Evolutionary conservation across 140 eudicot genomes (phyloP), one percentile per base, ranked within the genome.

Genomic region (Flaveria floridana): DNA sequence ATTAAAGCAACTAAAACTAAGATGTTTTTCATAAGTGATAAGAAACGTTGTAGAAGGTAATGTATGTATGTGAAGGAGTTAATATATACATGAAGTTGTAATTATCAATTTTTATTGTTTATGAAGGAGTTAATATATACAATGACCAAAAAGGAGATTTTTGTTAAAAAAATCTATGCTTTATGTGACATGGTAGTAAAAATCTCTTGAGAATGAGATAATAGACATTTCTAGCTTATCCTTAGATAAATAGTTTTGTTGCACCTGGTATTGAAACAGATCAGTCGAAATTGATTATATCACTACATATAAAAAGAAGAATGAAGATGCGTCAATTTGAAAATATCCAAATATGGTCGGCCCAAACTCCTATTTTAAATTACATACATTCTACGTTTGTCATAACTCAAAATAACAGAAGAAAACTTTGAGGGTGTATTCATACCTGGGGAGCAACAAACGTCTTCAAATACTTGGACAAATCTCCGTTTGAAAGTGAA

Each of bases 381-480:
- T 65, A n/a, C 70, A 16, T 7, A 16, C 51, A 16, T 65, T 65
- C 50, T 34, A 34, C 16, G 55, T 53, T 12, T 34, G 57, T 25
- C 50, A 26, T 16, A 41, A 19, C 47, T 21, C 30, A 42, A 2
- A 41, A 19, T 50, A 37, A 28, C 0, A 25, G 44, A 28, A 19
- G 3, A 72, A 62, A 9, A 52, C 19, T 42, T 56, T 56, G 63
- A 19, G 69, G 37, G 10, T 30, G 19, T 34, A 18, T 20, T 72
- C 50, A 25, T 75, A 88, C 97, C 87, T 91, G 97, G 15, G 97
- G 97, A 73, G 93, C 96, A 70, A 91, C 92, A 0, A 80, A 80
- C 6, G 84, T 80, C 82, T 91, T 89, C 87, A 91, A 78, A 80
- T 88, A 88, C 65, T 86, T 84, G 46, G 87, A 85, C 85, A 91